A percentile compares a stretch with the other conserved stretches of the same genome.
Conservation (phyloP, 305 asterid species). For the Euphrasia arctica region DNA sequence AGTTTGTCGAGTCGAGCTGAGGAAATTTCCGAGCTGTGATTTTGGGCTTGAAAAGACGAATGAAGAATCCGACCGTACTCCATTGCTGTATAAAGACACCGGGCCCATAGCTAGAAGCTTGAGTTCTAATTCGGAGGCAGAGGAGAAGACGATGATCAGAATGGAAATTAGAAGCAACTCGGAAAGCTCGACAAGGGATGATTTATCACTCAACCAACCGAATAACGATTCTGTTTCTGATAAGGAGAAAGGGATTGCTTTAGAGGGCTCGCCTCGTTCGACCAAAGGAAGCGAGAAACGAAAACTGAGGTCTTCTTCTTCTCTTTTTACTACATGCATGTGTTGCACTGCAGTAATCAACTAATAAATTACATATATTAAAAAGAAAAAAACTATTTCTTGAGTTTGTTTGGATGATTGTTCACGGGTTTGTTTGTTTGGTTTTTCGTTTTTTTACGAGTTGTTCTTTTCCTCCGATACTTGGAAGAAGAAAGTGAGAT, state of each 20-base stretch:
- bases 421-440: conserved; percentile 4
- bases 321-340: conserved; percentile 60
- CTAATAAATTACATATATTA: conserved; percentile 18
- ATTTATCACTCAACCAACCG: conserved; percentile 25
- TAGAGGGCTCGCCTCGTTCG: conserved; percentile 9
- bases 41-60: conserved; percentile 45
- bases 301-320: conserved; percentile 46
- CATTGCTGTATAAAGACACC: conserved; percentile 44
- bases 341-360: conserved; percentile 62
- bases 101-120: conserved; percentile 45
- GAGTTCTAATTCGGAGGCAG: conserved; percentile 21
- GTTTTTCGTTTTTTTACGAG: background rate
- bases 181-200: conserved; percentile 27
- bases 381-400: background rate
- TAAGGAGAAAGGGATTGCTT: conserved; percentile 23
- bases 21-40: conserved; percentile 68
- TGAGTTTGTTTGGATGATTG: conserved; percentile 12
- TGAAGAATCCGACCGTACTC: conserved; percentile 73
- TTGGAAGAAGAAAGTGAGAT: background rate
- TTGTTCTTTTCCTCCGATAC: background rate
- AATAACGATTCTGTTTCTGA: conserved; percentile 24
- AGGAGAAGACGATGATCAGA: conserved; percentile 62
- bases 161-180: conserved; percentile 64
- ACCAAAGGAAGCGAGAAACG: background rate
- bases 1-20: conserved; percentile 27